Evolutionary conservation across 257 asterid species (phyloP).

Genomic region (Solanum paucissectum): DNA sequence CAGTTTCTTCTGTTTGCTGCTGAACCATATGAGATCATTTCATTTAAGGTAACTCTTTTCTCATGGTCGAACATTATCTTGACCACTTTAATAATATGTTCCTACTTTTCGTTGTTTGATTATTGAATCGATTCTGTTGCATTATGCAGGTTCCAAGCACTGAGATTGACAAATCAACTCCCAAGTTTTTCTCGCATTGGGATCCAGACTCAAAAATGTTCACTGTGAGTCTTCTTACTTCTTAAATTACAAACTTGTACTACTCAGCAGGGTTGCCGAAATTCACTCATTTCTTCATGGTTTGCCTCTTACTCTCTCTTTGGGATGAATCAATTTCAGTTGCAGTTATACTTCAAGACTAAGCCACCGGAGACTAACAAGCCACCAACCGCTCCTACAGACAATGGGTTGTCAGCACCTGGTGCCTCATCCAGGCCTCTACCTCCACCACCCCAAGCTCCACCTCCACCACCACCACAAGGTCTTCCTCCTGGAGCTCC

Average conservation of each 20-base stretch:
- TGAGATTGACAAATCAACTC: conserved; percentile 93
- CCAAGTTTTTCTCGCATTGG: conserved; percentile 98
- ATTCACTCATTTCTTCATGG: background rate
- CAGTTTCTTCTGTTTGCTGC: conserved; percentile 95
- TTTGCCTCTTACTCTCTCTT: background rate
- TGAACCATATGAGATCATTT: conserved; percentile 85
- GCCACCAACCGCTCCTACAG: conserved; percentile 46
- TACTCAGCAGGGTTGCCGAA: background rate
- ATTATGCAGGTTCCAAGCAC: conserved; percentile 75
- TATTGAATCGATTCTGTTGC: background rate
- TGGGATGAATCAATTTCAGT: conserved; percentile 22
- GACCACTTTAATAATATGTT: background rate
- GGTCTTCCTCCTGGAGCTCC: conserved; percentile 51
- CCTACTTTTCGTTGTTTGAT: background rate
- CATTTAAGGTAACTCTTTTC: conserved; percentile 57
- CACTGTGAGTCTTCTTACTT: conserved; percentile 35
- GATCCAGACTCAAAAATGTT: conserved; percentile 98
- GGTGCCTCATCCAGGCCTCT: conserved; percentile 75
- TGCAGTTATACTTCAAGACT: conserved; percentile 63
- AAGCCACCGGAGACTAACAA: conserved; percentile 74
- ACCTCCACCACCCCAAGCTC: conserved; percentile 1
- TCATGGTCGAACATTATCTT: background rate
- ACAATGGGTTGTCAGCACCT: conserved; percentile 45
- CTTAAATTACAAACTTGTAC: background rate
- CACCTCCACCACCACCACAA: conserved; percentile 39